Conservation (phyloP, 2,329 filamentous ascomycete genomes). For the Cercospora sp. region DNA sequence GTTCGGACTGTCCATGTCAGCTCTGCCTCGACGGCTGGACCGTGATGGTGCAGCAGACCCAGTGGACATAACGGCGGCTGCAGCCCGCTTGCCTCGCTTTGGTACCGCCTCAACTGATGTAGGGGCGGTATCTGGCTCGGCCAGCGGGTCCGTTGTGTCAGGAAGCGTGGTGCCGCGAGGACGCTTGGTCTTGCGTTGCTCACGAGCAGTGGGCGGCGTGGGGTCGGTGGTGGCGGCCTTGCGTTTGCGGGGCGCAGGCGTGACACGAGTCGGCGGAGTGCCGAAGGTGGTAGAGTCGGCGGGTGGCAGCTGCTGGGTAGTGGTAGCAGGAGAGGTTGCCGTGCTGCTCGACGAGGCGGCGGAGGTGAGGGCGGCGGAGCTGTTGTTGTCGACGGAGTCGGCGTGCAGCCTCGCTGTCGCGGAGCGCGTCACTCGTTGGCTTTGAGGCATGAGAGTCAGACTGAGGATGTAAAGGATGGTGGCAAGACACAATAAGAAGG, state of each 20-base stretch:
- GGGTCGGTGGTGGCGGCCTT: constrained; percentile 49
- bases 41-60: constrained; percentile 54
- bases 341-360: constrained; percentile 35
- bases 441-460: constrained; percentile 31
- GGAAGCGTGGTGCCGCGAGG: constrained; percentile 46
- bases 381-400: constrained; percentile 21
- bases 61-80: constrained; percentile 67
- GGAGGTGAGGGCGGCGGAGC: constrained; percentile 40
- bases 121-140: constrained; percentile 41
- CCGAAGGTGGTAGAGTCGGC: constrained; percentile 33
- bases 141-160: constrained; percentile 40
- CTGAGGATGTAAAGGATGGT: constrained; percentile 8
- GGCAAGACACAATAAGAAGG: constrained; percentile 4
- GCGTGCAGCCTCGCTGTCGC: constrained; percentile 70
- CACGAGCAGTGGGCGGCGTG: constrained; percentile 51
- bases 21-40: constrained; percentile 17
- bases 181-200: constrained; percentile 58
- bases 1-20: constrained; percentile 54
- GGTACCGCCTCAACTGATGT: constrained; percentile 44
- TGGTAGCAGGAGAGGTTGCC: constrained; percentile 27
- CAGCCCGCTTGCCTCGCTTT: constrained; percentile 55
- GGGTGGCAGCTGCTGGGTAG: background rate
- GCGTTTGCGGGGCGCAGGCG: constrained; percentile 72
- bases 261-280: constrained; percentile 51
- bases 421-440: constrained; percentile 30